Conservation (phyloP, 805 yeast species). For the Kodamaea sagamina region DNA sequence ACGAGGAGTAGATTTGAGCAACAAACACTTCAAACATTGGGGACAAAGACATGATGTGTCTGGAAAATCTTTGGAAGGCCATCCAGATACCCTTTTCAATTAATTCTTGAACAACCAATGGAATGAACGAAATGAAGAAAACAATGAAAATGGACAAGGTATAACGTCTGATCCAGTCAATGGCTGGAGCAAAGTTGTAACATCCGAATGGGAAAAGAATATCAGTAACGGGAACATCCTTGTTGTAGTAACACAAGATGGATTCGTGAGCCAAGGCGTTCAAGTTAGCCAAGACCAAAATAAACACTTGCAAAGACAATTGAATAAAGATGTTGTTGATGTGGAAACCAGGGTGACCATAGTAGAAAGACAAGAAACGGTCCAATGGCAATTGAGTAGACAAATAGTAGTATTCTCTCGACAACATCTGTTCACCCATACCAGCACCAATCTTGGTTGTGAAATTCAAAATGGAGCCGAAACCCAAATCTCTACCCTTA, state of each 20-base stretch:
- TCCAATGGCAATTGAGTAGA: conserved; percentile 81
- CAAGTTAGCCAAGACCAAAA: conserved; percentile 68
- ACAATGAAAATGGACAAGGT: conserved; percentile 80
- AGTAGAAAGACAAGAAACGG: conserved; percentile 78
- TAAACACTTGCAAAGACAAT: conserved; percentile 69
- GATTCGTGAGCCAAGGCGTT: conserved; percentile 75
- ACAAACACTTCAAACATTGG: conserved; percentile 84
- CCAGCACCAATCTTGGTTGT: conserved; percentile 90
- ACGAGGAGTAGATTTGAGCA: conserved; percentile 74
- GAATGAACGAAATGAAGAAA: conserved; percentile 77
- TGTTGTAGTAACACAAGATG: conserved; percentile 66
- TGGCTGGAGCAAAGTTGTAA: conserved; percentile 69
- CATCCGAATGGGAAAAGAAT: conserved; percentile 67
- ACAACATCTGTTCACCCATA: conserved; percentile 88
- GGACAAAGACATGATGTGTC: conserved; percentile 69
- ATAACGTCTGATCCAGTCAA: conserved; percentile 82
- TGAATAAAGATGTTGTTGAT: conserved; percentile 78
- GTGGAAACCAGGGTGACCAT: conserved; percentile 88
- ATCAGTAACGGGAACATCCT: conserved; percentile 67
- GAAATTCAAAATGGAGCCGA: conserved; percentile 82
- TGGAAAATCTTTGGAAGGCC: conserved; percentile 66
- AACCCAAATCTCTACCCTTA: conserved; percentile 87
- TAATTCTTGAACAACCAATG: conserved; percentile 75
- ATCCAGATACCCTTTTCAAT: conserved; percentile 82
- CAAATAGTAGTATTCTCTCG: conserved; percentile 79